Percentiles rank a stretch among this genome's conserved stretches.
Conservation (phyloP, 177 flowering plant genomes). For the Tripterygium wilfordii region DNA sequence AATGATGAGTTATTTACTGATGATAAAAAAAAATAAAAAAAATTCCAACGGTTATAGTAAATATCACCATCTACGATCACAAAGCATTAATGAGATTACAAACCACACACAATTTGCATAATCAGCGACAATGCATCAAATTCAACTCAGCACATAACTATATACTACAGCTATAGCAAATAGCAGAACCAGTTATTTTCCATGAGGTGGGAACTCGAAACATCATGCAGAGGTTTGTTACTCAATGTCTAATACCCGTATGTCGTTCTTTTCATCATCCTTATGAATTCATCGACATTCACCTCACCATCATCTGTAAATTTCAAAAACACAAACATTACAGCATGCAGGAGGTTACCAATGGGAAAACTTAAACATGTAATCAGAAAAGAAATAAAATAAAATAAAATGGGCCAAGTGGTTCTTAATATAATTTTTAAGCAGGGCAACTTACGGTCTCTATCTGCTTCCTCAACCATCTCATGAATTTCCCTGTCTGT, state of each 20-base stretch:
- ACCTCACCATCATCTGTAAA: slow-evolving; percentile 85
- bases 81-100: no score
- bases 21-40: no score
- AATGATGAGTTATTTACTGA: no score
- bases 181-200: background rate
- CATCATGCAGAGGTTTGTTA: no score
- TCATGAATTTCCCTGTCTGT: slow-evolving; percentile 60
- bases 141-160: background rate
- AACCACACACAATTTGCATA: no score
- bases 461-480: slow-evolving; percentile 87
- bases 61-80: no score
- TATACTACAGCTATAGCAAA: slow-evolving; percentile 2
- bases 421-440: background rate
- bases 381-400: background rate
- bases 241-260: slow-evolving; percentile 38
- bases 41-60: no score
- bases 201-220: no score
- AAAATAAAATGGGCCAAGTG: no score
- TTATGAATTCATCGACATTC: slow-evolving; percentile 67
- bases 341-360: no score
- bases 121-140: no score
- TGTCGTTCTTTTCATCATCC: slow-evolving; percentile 82
- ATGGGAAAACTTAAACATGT: no score
- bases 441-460: slow-evolving; percentile 53
- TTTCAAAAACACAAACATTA: background rate